Evolutionary conservation across 768 basidiomycete species (phyloP).

Genomic region (Boletus rubropictus): DNA sequence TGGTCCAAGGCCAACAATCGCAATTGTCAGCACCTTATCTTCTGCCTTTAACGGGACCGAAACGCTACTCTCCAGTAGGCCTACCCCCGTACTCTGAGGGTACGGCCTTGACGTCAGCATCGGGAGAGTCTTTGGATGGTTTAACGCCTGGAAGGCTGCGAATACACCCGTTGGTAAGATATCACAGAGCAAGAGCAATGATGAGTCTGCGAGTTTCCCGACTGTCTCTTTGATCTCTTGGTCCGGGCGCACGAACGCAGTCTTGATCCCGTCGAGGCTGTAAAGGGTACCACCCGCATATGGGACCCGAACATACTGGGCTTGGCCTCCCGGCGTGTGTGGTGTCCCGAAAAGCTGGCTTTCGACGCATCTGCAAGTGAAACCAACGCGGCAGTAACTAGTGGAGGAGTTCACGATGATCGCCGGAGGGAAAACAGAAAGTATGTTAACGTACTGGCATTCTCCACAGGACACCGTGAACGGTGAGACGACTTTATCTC

Average conservation of each 20-base stretch:
- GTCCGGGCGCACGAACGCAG: slow-evolving; percentile 6
- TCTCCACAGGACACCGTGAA: slow-evolving; percentile 83
- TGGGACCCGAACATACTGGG: slow-evolving; percentile 76
- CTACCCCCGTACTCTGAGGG: slow-evolving; percentile 34
- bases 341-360: slow-evolving; percentile 64
- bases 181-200: slow-evolving; percentile 67
- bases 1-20: slow-evolving; percentile 70
- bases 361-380: slow-evolving; percentile 61
- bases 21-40: slow-evolving; percentile 54
- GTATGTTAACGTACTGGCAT: slow-evolving; percentile 55
- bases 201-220: slow-evolving; percentile 49
- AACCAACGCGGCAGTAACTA: slow-evolving; percentile 70
- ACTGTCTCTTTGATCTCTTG: slow-evolving; percentile 34
- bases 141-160: slow-evolving; percentile 64
- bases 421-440: not conserved
- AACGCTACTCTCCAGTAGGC: slow-evolving; percentile 2
- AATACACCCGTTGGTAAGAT: slow-evolving; percentile 79
- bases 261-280: slow-evolving; percentile 47
- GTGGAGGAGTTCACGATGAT: not conserved
- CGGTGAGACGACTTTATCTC: slow-evolving; percentile 74
- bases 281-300: slow-evolving; percentile 74
- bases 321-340: slow-evolving; percentile 65
- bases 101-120: slow-evolving; percentile 55
- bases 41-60: slow-evolving; percentile 33
- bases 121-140: slow-evolving; percentile 65